phyloP scores from a whole-genome alignment of 441 rosid species.

The Jatropha podagrica region DNA sequence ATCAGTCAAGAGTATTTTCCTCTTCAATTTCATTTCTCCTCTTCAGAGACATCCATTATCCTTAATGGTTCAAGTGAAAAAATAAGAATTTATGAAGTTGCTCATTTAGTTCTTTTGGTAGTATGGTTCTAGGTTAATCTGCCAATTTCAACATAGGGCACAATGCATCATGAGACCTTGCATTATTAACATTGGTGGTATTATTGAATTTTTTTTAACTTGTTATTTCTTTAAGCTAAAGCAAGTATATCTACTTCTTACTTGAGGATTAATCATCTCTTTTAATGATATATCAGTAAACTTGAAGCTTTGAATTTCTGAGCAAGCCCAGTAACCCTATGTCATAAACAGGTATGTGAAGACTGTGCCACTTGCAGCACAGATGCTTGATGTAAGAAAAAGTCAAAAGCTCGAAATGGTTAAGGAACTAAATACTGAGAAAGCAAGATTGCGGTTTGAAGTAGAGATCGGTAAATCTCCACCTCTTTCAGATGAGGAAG shows the following conservation, averaged over 20 bases:
- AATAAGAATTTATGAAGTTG: neutral
- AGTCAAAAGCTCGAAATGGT: constrained; percentile 87
- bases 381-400: constrained; percentile 79
- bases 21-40: neutral
- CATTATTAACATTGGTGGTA: neutral
- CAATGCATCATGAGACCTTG: neutral
- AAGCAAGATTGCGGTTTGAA: constrained; percentile 77
- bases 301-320: constrained; percentile 4
- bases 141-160: neutral
- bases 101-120: neutral
- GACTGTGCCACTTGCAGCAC: constrained; percentile 94
- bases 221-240: constrained; percentile 1
- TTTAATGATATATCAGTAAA: neutral
- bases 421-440: constrained; percentile 66
- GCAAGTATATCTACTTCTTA: neutral
- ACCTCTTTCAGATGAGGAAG: constrained; percentile 88
- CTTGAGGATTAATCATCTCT: neutral
- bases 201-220: neutral
- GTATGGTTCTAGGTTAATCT: too few relatives aligned
- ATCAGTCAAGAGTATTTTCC: too few relatives aligned
- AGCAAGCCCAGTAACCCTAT: constrained; percentile 7
- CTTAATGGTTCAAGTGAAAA: neutral
- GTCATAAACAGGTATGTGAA: constrained; percentile 67
- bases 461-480: constrained; percentile 95
- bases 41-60: neutral